Conservation (phyloP, 257 asterid genomes). For the Lycium barbarum region DNA sequence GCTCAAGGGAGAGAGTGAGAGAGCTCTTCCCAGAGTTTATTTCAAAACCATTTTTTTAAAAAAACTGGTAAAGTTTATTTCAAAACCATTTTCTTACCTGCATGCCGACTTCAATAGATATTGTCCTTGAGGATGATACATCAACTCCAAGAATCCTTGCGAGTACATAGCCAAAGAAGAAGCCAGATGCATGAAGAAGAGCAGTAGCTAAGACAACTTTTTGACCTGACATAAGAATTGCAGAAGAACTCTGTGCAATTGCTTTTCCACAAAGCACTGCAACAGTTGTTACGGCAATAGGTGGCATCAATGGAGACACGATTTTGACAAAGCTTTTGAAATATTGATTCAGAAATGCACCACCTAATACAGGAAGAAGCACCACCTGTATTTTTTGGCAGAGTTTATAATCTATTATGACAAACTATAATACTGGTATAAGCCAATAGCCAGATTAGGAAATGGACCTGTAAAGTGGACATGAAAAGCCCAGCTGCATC, state of each 20-base stretch:
- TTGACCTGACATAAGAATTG: conserved; percentile 79
- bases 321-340: conserved; percentile 67
- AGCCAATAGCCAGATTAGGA: neutral
- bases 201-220: conserved; percentile 69
- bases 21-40: no score
- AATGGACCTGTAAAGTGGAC: conserved; percentile 83
- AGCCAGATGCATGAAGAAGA: conserved; percentile 80
- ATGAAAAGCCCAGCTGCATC: conserved; percentile 80
- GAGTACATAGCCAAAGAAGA: conserved; percentile 76
- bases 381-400: conserved; percentile 59
- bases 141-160: conserved; percentile 75
- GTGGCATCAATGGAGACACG: conserved; percentile 84
- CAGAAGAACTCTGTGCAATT: conserved; percentile 88
- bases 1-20: no score
- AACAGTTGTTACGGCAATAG: conserved; percentile 85
- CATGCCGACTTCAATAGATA: conserved; percentile 95
- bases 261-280: conserved; percentile 93
- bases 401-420: neutral
- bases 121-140: conserved; percentile 80
- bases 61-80: neutral
- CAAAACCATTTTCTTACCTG: conserved; percentile 56
- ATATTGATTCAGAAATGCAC: conserved; percentile 86
- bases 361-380: conserved; percentile 85
- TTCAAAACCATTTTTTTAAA: no score
- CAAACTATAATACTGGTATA: neutral